Conservation (phyloP, 2,329 filamentous ascomycete genomes). For the Colletotrichum brevisporum region DNA sequence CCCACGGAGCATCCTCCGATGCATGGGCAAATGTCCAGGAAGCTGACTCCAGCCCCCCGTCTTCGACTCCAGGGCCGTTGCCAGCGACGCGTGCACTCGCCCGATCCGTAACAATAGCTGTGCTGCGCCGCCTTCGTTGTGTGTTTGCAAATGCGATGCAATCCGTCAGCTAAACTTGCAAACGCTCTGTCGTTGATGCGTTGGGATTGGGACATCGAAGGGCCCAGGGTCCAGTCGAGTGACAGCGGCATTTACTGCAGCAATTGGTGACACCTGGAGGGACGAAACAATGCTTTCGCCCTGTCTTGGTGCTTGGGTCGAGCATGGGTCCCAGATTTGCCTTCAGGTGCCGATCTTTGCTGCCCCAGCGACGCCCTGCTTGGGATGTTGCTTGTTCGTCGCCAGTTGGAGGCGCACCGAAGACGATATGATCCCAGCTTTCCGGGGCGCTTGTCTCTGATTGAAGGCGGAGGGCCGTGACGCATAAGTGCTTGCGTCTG, state of each 20-base stretch:
- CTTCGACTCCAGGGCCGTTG: slow-evolving; percentile 16
- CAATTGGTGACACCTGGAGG: slow-evolving; percentile 17
- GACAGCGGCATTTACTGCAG: slow-evolving; percentile 35
- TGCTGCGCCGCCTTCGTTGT: slow-evolving; percentile 18
- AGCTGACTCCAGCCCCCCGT: slow-evolving; percentile 38
- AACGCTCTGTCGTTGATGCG: slow-evolving; percentile 10
- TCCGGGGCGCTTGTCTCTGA: slow-evolving; percentile 9
- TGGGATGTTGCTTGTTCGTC: slow-evolving; percentile 36
- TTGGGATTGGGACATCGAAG: background rate
- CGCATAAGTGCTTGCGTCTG: slow-evolving; percentile 34
- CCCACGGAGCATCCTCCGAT: slow-evolving; percentile 32
- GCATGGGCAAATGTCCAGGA: slow-evolving; percentile 29
- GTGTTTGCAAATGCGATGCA: slow-evolving; percentile 13
- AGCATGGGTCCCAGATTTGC: slow-evolving; percentile 11
- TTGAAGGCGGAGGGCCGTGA: slow-evolving; percentile 13
- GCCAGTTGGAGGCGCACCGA: slow-evolving; percentile 8
- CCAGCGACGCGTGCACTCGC: slow-evolving; percentile 12
- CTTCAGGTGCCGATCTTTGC: slow-evolving; percentile 27
- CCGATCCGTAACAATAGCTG: slow-evolving; percentile 3
- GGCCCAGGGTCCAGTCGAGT: slow-evolving; percentile 12
- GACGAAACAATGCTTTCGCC: slow-evolving; percentile 37
- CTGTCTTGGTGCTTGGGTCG: slow-evolving; percentile 17
- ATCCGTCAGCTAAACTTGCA: too few relatives aligned
- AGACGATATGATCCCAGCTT: slow-evolving; percentile 8
- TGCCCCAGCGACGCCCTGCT: slow-evolving; percentile 15